Evolutionary conservation across 208 protist species (phyloP).

Genomic region (Balamuthia mandrillaris): DNA sequence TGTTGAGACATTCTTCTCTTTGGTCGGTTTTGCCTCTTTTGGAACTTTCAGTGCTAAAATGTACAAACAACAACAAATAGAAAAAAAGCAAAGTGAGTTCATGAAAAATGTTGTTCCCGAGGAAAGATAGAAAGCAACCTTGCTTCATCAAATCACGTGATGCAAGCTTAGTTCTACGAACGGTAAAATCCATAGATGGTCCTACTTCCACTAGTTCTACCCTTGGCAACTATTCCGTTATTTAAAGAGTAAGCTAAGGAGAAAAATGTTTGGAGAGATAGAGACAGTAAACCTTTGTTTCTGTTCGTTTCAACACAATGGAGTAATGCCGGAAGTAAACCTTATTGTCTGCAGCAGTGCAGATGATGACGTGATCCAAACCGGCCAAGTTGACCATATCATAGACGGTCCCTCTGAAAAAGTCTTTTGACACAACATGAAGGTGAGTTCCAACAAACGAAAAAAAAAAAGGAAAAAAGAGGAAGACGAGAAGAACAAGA

Average conservation of each 20-base stretch:
- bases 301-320: conserved; percentile 41
- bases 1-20: conserved; percentile 58
- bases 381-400: conserved; percentile 62
- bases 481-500: neutral
- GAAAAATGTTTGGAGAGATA: neutral
- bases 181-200: conserved; percentile 65
- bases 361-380: conserved; percentile 69
- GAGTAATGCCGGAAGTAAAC: conserved; percentile 54
- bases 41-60: conserved; percentile 40
- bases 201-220: conserved; percentile 76
- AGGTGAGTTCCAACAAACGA: neutral
- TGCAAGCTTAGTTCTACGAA: conserved; percentile 60
- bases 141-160: conserved; percentile 35
- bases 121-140: no score
- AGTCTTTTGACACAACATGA: conserved; percentile 49
- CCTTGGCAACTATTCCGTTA: conserved; percentile 47
- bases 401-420: conserved; percentile 66
- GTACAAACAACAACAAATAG: no score
- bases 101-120: no score
- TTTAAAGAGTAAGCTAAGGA: neutral
- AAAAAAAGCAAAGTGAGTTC: no score
- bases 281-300: conserved; percentile 32
- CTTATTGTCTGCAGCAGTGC: conserved; percentile 51
- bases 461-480: neutral
- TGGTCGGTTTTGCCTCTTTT: conserved; percentile 29